Evolutionary conservation across 164 flowering plant species (phyloP).

Genomic region (Tetracentron sinense): DNA sequence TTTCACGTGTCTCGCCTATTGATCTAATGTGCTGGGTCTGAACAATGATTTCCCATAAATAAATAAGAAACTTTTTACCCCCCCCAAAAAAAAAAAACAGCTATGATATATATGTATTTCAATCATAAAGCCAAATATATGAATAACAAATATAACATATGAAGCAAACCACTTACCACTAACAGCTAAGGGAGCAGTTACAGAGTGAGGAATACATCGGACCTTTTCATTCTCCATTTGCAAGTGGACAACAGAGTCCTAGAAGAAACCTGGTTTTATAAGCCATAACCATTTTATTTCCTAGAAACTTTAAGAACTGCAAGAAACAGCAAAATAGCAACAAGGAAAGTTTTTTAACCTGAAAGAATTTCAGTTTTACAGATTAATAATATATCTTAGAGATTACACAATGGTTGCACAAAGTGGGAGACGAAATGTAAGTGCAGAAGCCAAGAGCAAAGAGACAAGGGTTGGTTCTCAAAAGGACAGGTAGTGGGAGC

Average conservation of each 20-base stretch:
- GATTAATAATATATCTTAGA: no score
- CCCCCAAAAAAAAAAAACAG: no score
- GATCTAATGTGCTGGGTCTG: no score
- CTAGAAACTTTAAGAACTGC: not conserved
- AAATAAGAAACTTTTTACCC: no score
- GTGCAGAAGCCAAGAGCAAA: no score
- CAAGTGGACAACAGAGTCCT: constrained; percentile 59
- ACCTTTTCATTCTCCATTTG: constrained; percentile 61
- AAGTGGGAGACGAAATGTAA: not conserved
- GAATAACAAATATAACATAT: not conserved
- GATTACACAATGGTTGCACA: not conserved
- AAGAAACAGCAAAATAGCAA: not conserved
- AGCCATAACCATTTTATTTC: constrained; percentile 1
- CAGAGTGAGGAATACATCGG: constrained; percentile 69
- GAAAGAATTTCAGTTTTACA: no score
- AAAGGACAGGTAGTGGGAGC: not conserved
- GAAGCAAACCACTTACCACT: constrained; percentile 55
- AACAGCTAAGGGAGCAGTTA: constrained; percentile 76
- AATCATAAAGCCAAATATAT: no score
- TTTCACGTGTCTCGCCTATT: no score
- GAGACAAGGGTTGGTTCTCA: not conserved
- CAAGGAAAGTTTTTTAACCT: not conserved
- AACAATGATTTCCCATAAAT: no score
- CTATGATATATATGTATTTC: no score
- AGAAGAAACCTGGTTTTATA: constrained; percentile 9